phyloP scores from a whole-genome alignment of 164 flowering plant species.

The Euptelea pleiosperma region DNA sequence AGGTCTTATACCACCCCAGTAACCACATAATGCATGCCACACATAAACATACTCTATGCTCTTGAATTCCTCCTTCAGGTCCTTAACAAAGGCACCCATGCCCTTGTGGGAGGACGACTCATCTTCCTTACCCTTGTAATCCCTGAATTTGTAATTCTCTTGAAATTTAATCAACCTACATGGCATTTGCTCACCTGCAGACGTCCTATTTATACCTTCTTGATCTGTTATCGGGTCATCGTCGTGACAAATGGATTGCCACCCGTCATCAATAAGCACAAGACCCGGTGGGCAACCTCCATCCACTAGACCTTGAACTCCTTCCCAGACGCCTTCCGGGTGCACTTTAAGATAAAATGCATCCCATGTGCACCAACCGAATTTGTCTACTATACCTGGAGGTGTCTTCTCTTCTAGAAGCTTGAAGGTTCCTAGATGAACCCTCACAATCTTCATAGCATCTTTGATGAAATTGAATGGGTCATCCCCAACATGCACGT shows the following conservation, averaged over 20 bases:
- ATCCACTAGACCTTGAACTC: slow-evolving; percentile 49
- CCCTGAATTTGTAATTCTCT: slow-evolving; percentile 61
- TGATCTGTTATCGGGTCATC: slow-evolving; percentile 38
- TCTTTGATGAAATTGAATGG: slow-evolving; percentile 50
- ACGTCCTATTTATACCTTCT: slow-evolving; percentile 46
- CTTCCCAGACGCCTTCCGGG: slow-evolving; percentile 57
- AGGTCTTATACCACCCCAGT: slow-evolving; percentile 89
- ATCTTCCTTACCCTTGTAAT: slow-evolving; percentile 33
- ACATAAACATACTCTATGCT: slow-evolving; percentile 72
- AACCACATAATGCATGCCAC: slow-evolving; percentile 87
- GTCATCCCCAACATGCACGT: slow-evolving; percentile 64
- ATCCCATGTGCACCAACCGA: slow-evolving; percentile 89
- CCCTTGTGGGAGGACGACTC: slow-evolving; percentile 29
- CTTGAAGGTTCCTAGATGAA: slow-evolving; percentile 47
- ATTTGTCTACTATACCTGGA: slow-evolving; percentile 57
- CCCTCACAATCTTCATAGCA: slow-evolving; percentile 41
- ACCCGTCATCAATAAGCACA: slow-evolving; percentile 72
- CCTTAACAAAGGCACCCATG: slow-evolving; percentile 68
- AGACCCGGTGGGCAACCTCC: slow-evolving; percentile 71
- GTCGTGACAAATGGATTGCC: slow-evolving; percentile 60
- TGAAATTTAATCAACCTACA: slow-evolving; percentile 52
- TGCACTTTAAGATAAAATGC: slow-evolving; percentile 60
- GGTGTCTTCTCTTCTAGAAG: slow-evolving; percentile 44
- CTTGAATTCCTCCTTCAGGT: slow-evolving; percentile 54
- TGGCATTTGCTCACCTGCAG: slow-evolving; percentile 67